Percentiles rank a stretch among this genome's conserved stretches.
Evolutionary conservation across 345 rosid genomes (phyloP).

Genomic region (Microcos paniculata): DNA sequence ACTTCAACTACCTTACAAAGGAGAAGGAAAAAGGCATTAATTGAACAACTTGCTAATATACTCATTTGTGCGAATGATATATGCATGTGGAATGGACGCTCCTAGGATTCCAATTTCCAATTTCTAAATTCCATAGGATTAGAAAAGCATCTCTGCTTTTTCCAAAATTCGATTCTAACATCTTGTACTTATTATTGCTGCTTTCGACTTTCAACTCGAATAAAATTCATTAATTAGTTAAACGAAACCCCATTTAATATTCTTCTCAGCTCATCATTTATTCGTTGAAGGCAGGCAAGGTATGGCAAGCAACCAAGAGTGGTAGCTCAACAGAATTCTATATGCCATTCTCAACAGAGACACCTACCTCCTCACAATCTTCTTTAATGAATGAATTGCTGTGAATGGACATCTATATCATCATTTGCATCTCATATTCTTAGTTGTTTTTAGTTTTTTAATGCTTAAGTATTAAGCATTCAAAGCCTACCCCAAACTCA

Average conservation of each 20-base stretch:
- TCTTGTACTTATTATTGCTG: background rate
- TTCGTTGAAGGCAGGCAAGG: background rate
- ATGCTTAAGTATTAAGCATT: background rate
- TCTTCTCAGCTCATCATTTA: background rate
- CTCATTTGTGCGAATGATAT: background rate
- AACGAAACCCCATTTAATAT: background rate
- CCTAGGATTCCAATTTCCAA: constrained; percentile 1
- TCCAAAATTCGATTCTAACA: background rate
- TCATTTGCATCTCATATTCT: background rate
- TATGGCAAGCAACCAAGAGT: background rate
- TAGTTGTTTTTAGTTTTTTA: background rate
- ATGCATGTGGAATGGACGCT: background rate
- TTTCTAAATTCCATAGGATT: background rate
- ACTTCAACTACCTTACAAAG: background rate
- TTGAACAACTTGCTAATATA: background rate
- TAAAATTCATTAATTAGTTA: background rate
- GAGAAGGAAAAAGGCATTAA: background rate
- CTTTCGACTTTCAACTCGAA: background rate
- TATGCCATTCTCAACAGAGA: background rate
- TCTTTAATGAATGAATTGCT: background rate
- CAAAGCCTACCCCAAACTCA: background rate
- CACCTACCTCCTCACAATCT: background rate
- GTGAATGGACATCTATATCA: background rate
- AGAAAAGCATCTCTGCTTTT: background rate
- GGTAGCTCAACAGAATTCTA: background rate